Conservation (phyloP, 139 green algal species). For the Micromonas commoda region DNA sequence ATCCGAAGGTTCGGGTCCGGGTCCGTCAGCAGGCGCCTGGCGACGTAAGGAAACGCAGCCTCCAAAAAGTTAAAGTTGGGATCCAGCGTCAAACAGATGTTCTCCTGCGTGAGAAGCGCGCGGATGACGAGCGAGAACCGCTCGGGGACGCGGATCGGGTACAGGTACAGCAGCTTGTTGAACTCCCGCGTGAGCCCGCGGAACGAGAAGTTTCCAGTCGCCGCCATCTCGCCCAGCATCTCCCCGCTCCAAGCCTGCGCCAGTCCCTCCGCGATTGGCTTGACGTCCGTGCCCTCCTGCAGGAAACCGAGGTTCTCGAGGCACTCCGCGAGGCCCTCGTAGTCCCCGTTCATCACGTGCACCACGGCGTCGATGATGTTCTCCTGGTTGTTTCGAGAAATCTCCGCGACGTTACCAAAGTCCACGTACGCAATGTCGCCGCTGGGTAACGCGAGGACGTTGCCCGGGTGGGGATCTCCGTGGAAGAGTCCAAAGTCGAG, state of each 20-base stretch:
- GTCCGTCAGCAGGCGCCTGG: constrained; percentile 83
- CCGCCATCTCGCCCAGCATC: constrained; percentile 46
- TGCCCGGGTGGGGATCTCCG: constrained; percentile 79
- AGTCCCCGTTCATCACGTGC: constrained; percentile 35
- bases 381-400: constrained; percentile 30
- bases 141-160: constrained; percentile 71
- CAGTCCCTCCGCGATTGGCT: constrained; percentile 54
- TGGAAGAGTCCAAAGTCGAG: constrained; percentile 97
- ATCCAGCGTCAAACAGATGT: constrained; percentile 91
- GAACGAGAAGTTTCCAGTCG: constrained; percentile 87
- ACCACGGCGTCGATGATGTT: constrained; percentile 33
- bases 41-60: constrained; percentile 68
- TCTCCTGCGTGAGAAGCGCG: constrained; percentile 71
- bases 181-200: constrained; percentile 64
- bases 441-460: constrained; percentile 84
- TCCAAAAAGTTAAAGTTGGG: constrained; percentile 88
- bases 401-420: constrained; percentile 68
- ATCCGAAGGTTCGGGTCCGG: constrained; percentile 17
- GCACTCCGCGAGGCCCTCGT: constrained; percentile 24
- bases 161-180: constrained; percentile 39
- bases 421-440: constrained; percentile 95
- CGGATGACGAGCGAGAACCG: constrained; percentile 89
- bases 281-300: constrained; percentile 6
- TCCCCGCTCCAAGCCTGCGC: constrained; percentile 88
- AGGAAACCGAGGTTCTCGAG: constrained; percentile 30